These are phyloP conservation scores for Monosporascus sp. DNA, from an alignment of 2,329 filamentous ascomycete genomes.

Conservation along the genomic window DNA sequence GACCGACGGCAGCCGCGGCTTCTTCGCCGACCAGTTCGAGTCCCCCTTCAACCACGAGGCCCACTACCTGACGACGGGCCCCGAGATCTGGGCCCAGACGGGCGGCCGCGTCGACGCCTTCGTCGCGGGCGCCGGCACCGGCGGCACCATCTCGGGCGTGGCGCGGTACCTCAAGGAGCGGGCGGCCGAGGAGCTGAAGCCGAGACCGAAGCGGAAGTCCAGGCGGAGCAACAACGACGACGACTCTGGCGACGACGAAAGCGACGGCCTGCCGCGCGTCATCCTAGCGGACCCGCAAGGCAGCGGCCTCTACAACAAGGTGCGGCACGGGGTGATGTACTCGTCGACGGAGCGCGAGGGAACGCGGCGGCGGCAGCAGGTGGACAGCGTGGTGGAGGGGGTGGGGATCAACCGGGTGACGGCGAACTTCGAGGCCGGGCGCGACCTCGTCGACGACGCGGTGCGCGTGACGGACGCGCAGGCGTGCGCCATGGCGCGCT, in stretches of 20 bases:
- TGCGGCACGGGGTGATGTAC: slow-evolving; percentile 95
- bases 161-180: slow-evolving; percentile 75
- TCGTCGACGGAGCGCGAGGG: slow-evolving; percentile 83
- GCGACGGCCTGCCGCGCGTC: slow-evolving; percentile 31
- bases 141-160: slow-evolving; percentile 87
- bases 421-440: slow-evolving; percentile 81
- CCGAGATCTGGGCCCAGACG: slow-evolving; percentile 81
- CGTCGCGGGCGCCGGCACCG: slow-evolving; percentile 88
- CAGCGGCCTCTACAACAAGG: slow-evolving; percentile 85
- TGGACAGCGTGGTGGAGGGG: slow-evolving; percentile 94
- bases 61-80: slow-evolving; percentile 77
- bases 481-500: slow-evolving; percentile 89
- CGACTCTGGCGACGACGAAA: not conserved
- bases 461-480: slow-evolving; percentile 84
- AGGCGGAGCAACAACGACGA: slow-evolving; percentile 26
- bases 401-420: slow-evolving; percentile 96
- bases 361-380: slow-evolving; percentile 80
- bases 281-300: slow-evolving; percentile 92
- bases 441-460: slow-evolving; percentile 84
- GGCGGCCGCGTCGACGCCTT: slow-evolving; percentile 75
- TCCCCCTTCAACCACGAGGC: slow-evolving; percentile 82
- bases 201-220: slow-evolving; percentile 37
- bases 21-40: slow-evolving; percentile 97
- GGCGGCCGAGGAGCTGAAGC: slow-evolving; percentile 13
- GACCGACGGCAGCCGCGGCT: slow-evolving; percentile 64